Base-by-base conservation (phyloP, 1,284 basidiomycete genomes). In the Trichosporon sp. region DNA sequence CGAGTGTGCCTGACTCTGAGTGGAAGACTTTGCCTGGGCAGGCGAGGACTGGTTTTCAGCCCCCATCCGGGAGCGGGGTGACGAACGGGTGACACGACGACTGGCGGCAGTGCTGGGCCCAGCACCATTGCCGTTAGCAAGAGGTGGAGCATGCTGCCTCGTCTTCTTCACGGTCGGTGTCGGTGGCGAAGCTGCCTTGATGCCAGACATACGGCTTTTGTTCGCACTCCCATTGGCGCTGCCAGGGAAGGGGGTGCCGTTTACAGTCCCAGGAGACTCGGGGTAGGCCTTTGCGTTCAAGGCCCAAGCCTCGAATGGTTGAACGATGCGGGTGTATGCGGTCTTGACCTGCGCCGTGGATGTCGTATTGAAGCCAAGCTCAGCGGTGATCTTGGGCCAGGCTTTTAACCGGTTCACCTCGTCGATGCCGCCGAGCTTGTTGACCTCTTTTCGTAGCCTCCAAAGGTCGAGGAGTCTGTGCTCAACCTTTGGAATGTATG, bases 251-350 rank as follows among this genome's bases (percentile, higher is more conserved):
- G 65, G 19, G 63, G 65, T 40, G 59, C 59, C 54, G 69, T 70
- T 19, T 51, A 35, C 54, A 31, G 54, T 31, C 21, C 26, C 67
- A 16, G 81, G 81, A 8, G 79, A 79, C 21, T 76, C 75, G 8
- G 79, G 78, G 19, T 70, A 75, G 0, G 78, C 90, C 75, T 90
- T 89, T 56, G 91, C 91, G 65, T 90, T 88, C 68, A 91, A 89
- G 70, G 91, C 90, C 83, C 94, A 98, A 78, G 92, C 89, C 80
- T 99, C 96, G 79, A 94, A 99, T 7, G 96, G 97, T 40, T 93
- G 87, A 75, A 99, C 92, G 80, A 99, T 92, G 70, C 91, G 90
- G 70, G 88, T 88, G 84, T 98, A 99, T 2, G 95, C 93, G 76
- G 90, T 91, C 85, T 93, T 94, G 82, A 98, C 89, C 79, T 94